Evolutionary conservation across 2,329 filamentous ascomycete species (phyloP), one percentile per base, ranked within the genome.

Genomic region (Talaromyces sp.): DNA sequence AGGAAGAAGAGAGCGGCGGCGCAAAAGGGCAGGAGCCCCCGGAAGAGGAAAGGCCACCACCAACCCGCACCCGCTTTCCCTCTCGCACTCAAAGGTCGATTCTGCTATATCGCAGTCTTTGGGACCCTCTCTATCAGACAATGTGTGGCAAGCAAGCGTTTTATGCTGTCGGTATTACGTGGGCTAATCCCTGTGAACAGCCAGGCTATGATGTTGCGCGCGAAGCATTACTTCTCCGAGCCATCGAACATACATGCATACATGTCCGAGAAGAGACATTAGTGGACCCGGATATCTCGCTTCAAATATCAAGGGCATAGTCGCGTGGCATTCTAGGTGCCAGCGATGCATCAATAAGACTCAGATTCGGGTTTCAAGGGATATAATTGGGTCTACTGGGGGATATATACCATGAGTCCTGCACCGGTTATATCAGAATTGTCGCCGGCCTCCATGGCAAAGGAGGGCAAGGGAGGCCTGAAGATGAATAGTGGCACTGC

Each of bases 401-500:
- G 28, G 10, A 31, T 10, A 53, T 56, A 56, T 51, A 52, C 33
- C 40, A 56, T 52, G 44, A 50, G 28, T 36, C 51, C 60, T 56
- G 50, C 33, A 12, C 28, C 61, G 28, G 51, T 59, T 14, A 28
- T 59, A 36, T 18, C 57, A 27, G 51, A 44, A 6, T 52, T 42
- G 18, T 56, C 61, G 27, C 30, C 52, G 30, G 33, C 42, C 1
- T 5, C 54, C 28, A 34, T 57, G 60, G 36, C 60, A 18, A 40
- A n/a, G 23, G 42, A 59, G 30, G 44, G 7, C 53, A 62, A 44
- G 9, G 14, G 14, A 23, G 33, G 9, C 34, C 27, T 36, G 34
- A 54, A 31, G n/a, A 59, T 56, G 50, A 56, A 44, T n/a, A 52
- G 44, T 47, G 42, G 53, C 31, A 53, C 18, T 53, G 18, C 36